Evolutionary conservation across 305 asterid species (phyloP).

Genomic region (Fraxinus nigra): DNA sequence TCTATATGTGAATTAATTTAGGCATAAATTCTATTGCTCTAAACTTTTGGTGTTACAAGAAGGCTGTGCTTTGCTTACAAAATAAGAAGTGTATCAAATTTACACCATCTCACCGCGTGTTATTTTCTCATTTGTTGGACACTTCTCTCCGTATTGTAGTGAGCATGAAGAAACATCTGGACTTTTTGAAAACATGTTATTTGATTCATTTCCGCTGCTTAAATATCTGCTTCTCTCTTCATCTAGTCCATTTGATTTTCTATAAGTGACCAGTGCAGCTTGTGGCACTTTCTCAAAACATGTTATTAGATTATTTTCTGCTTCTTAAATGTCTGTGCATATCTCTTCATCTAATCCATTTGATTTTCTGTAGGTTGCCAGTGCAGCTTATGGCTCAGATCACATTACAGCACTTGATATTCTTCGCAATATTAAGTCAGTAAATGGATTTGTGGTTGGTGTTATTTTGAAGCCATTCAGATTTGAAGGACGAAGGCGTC

Average conservation of each 20-base stretch:
- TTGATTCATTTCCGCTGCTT: slow-evolving; percentile 8
- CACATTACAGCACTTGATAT: slow-evolving; percentile 66
- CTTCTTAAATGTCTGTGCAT: slow-evolving; percentile 6
- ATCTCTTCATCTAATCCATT: slow-evolving; percentile 17
- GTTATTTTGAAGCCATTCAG: slow-evolving; percentile 88
- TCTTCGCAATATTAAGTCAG: slow-evolving; percentile 56
- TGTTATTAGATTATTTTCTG: slow-evolving; percentile 1
- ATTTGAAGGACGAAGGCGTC: slow-evolving; percentile 94
- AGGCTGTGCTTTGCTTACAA: neutral
- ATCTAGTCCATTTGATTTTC: slow-evolving; percentile 12
- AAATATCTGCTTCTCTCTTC: slow-evolving; percentile 9
- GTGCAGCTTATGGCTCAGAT: slow-evolving; percentile 86
- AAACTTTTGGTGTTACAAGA: slow-evolving; percentile 6
- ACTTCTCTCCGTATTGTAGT: neutral
- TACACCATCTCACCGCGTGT: slow-evolving; percentile 1
- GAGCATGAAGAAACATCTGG: slow-evolving; percentile 9
- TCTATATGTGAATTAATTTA: slow-evolving; percentile 1
- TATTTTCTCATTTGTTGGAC: slow-evolving; percentile 11
- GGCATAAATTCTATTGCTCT: slow-evolving; percentile 2
- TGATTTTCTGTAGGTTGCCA: slow-evolving; percentile 62
- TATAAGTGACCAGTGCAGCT: slow-evolving; percentile 87
- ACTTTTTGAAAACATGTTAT: neutral
- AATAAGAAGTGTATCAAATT: slow-evolving; percentile 12
- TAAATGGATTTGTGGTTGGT: slow-evolving; percentile 65
- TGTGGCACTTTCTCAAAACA: slow-evolving; percentile 36